Evolutionary conservation across 2,329 filamentous ascomycete genomes (phyloP).

Genomic region (Byssochlamys sp.): DNA sequence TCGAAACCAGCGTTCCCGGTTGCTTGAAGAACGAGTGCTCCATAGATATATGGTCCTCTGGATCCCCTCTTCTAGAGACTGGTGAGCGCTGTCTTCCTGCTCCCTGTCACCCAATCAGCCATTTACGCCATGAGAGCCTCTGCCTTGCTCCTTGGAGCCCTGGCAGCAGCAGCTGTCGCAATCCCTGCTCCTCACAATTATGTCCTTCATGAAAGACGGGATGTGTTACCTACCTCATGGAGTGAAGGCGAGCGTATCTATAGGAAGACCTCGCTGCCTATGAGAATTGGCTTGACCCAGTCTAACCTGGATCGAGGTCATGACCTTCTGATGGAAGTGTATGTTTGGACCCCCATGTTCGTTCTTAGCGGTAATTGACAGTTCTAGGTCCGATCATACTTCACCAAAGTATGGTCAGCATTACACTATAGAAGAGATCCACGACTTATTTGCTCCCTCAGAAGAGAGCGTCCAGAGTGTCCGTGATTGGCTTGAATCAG

Average conservation of each 20-base stretch:
- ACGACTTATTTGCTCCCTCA: constrained; percentile 28
- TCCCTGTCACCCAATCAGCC: not conserved
- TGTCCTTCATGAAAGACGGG: constrained; percentile 24
- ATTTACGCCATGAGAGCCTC: constrained; percentile 14
- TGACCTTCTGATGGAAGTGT: constrained; percentile 25
- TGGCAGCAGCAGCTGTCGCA: constrained; percentile 11
- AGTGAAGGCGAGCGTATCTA: constrained; percentile 15
- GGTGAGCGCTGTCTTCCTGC: not conserved
- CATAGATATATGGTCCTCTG: not conserved
- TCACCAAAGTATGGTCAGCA: constrained; percentile 29
- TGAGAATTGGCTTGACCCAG: constrained; percentile 10
- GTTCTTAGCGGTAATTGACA: not conserved
- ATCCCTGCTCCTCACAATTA: constrained; percentile 14
- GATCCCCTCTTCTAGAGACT: not conserved
- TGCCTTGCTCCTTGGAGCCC: constrained; percentile 13
- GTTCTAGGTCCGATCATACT: constrained; percentile 24
- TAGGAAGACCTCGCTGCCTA: constrained; percentile 12
- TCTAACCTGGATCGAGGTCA: constrained; percentile 19
- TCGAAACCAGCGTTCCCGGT: not conserved
- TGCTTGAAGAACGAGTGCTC: not conserved
- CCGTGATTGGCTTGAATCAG: constrained; percentile 17
- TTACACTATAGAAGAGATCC: constrained; percentile 21
- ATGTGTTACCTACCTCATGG: constrained; percentile 18
- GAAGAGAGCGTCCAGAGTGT: constrained; percentile 19
- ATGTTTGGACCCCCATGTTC: constrained; percentile 1